These are phyloP conservation scores for Nemania abortiva DNA, from an alignment of 2,329 filamentous ascomycete species.

Conservation along the genomic window DNA sequence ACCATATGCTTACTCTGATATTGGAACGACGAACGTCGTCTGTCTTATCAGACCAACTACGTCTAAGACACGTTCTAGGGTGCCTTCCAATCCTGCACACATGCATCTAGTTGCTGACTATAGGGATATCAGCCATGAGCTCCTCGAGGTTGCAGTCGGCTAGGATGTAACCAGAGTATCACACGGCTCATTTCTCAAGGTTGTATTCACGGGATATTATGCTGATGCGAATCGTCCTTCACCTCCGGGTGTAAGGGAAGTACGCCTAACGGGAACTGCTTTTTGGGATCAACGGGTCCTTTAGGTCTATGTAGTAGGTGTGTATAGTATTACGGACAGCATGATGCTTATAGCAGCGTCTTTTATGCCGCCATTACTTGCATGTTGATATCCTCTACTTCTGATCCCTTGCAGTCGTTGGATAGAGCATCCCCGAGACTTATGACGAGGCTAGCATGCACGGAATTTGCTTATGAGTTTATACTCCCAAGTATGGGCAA, in stretches of 20 bases:
- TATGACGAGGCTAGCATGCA: not conserved
- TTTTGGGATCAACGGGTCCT: not conserved
- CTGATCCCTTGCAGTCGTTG: not conserved
- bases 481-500: not conserved
- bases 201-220: not conserved
- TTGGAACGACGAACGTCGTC: not conserved
- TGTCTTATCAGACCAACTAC: not conserved
- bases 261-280: not conserved
- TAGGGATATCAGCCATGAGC: not conserved
- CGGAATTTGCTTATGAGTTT: not conserved
- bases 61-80: not conserved
- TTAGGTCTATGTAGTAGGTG: not conserved
- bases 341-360: not conserved
- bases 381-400: not conserved
- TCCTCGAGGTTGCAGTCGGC: not conserved
- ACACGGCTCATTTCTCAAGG: not conserved
- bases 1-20: slow-evolving; percentile 8
- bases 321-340: not conserved
- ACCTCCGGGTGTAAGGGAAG: not conserved
- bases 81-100: not conserved
- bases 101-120: not conserved
- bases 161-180: not conserved
- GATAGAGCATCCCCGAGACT: not conserved
- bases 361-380: not conserved
- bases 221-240: not conserved